phyloP scores from a whole-genome alignment of 2,329 filamentous ascomycete genomes.

The Plenodomus tracheiphilus region DNA sequence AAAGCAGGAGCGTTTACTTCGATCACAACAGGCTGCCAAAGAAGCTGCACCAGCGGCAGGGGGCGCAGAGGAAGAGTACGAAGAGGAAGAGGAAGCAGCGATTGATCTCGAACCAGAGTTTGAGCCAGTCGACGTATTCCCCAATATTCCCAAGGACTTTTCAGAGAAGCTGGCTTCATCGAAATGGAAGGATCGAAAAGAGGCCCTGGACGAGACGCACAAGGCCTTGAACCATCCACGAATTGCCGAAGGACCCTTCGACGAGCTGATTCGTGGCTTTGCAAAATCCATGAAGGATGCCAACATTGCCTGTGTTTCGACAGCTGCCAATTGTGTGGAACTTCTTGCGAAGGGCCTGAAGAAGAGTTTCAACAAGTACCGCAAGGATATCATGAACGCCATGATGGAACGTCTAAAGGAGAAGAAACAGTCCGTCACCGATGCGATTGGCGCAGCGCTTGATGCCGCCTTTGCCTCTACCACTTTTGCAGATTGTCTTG shows the following conservation, averaged over 20 bases:
- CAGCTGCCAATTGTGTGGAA: constrained; percentile 92
- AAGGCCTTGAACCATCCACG: constrained; percentile 78
- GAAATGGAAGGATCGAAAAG: constrained; percentile 99
- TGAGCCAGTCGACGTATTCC: constrained; percentile 83
- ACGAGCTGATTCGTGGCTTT: constrained; percentile 78
- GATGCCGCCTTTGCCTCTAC: constrained; percentile 72
- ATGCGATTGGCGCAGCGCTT: constrained; percentile 82
- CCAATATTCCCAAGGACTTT: constrained; percentile 81
- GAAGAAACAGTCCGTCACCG: constrained; percentile 87
- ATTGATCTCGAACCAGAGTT: constrained; percentile 68
- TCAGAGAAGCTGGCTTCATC: constrained; percentile 82
- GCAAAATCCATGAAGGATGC: constrained; percentile 99
- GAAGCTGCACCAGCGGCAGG: constrained; percentile 68
- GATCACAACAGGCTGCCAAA: constrained; percentile 84
- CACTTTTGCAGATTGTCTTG: constrained; percentile 80
- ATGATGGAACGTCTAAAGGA: constrained; percentile 97
- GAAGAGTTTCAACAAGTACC: constrained; percentile 77
- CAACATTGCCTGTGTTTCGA: constrained; percentile 90
- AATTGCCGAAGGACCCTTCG: constrained; percentile 89
- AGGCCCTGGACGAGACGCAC: constrained; percentile 82
- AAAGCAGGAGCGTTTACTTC: constrained; percentile 86
- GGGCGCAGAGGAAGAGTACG: constrained; percentile 53
- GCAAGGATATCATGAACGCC: constrained; percentile 76
- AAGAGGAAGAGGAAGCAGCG: constrained; percentile 66
- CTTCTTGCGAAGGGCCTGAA: constrained; percentile 83